Base-by-base conservation (phyloP, 345 rosid species). In the Melaleuca quinquenervia region DNA sequence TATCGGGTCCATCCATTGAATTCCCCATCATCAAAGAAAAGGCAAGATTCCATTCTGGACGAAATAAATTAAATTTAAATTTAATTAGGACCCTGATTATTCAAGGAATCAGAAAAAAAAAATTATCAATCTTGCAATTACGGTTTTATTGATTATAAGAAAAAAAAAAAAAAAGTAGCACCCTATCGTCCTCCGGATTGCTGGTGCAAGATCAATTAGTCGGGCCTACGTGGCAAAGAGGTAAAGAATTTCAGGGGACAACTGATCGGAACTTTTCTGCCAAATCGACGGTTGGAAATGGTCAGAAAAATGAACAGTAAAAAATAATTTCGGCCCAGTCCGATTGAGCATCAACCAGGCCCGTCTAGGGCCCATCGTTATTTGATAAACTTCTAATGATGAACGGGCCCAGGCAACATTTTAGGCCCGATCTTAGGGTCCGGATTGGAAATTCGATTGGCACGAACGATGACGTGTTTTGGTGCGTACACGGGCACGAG, bases 161-260 rank as follows among this genome's bases (percentile, higher is more conserved):
- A n/a, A n/a, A n/a, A n/a, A n/a, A n/a, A n/a, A n/a, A n/a, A n/a
- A n/a, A n/a, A n/a, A n/a, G n/a, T n/a, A n/a, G n/a, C 8, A 58
- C 8, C 12, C 27, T 58, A 7, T 58, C 18, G 3, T n/a, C 6
- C 9, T n/a, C 4, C 1, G 6, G 36, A 0, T n/a, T 58, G 16
- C 16, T 58, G 1, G 0, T 13, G n/a, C 8, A 1, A 58, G 32
- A 58, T n/a, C 0, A 8, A 14, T 8, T n/a, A n/a, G 6, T n/a
- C 6, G 36, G n/a, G 7, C 6, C n/a, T 58, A 13, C 4, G 18
- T 58, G 70, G 0, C 1, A 27, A 1, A 58, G 3, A 13, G 18
- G 9, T 6, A n/a, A 41, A 41, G 41, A 41, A 41, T 41, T 4
- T 41, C 41, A 2, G 41, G 41, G 41, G 41, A 41, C 41, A 4